Conservation (phyloP, 1,284 basidiomycete species). For the Ganoderma meredithae region DNA sequence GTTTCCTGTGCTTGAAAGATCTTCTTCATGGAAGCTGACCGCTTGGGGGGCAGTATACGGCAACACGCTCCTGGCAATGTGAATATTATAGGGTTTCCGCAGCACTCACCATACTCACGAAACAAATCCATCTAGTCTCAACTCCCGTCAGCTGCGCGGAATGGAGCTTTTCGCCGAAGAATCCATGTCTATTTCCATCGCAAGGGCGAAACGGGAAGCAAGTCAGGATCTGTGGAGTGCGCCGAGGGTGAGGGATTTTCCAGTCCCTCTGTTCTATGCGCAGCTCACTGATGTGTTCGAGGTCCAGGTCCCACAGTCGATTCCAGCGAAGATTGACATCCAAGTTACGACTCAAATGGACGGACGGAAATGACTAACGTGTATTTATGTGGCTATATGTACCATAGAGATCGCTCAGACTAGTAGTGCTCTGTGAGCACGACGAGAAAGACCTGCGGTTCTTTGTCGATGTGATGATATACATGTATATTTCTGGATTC, state of each 20-base stretch:
- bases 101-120: background rate
- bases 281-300: background rate
- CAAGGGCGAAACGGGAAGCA: conserved; percentile 2
- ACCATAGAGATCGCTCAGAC: background rate
- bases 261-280: background rate
- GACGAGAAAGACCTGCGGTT: background rate
- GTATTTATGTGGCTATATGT: background rate
- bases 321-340: conserved; percentile 5
- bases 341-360: conserved; percentile 3
- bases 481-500: background rate
- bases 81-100: background rate
- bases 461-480: background rate
- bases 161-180: conserved; percentile 2
- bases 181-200: background rate
- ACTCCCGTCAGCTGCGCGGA: conserved; percentile 3
- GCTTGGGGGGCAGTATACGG: background rate
- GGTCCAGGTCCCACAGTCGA: background rate
- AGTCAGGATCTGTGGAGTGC: conserved; percentile 6
- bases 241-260: background rate
- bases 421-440: background rate
- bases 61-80: background rate
- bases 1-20: background rate
- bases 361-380: background rate
- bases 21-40: background rate
- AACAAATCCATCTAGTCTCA: background rate